Evolutionary conservation across 1,284 basidiomycete species (phyloP).

Genomic region (Cronartium ribicola): DNA sequence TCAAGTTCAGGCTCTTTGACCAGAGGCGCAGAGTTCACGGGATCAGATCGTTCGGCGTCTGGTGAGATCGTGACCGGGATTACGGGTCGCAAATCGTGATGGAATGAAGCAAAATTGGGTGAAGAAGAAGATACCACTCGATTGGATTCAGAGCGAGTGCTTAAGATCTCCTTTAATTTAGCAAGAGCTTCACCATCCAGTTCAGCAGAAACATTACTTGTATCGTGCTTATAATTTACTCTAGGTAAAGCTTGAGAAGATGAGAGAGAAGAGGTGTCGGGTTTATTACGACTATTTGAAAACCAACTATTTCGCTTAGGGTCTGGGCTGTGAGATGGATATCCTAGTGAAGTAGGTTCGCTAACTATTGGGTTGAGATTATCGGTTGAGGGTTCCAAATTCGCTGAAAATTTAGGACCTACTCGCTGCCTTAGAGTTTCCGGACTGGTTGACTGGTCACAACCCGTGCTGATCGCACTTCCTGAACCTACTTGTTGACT

Average conservation of each 20-base stretch:
- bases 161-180: conserved; percentile 25
- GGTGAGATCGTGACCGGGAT: background rate
- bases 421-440: conserved; percentile 17
- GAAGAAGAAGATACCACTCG: background rate
- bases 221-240: background rate
- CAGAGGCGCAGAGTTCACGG: conserved; percentile 35
- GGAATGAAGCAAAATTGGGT: background rate
- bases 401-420: background rate
- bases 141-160: conserved; percentile 19
- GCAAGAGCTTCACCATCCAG: conserved; percentile 28
- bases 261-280: conserved; percentile 18
- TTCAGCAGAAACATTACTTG: conserved; percentile 21
- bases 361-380: background rate
- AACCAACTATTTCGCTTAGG: conserved; percentile 39
- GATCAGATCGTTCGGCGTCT: conserved; percentile 33
- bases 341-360: background rate
- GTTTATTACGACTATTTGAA: conserved; percentile 28
- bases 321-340: conserved; percentile 9
- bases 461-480: background rate
- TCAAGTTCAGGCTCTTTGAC: background rate
- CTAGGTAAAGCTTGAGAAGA: background rate
- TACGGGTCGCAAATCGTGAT: background rate
- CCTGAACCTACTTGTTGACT: background rate
- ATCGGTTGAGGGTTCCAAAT: background rate
- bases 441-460: background rate